Evolutionary conservation across 352 stramenopile genomes (phyloP).

Genomic region (Pythium aquatile): DNA sequence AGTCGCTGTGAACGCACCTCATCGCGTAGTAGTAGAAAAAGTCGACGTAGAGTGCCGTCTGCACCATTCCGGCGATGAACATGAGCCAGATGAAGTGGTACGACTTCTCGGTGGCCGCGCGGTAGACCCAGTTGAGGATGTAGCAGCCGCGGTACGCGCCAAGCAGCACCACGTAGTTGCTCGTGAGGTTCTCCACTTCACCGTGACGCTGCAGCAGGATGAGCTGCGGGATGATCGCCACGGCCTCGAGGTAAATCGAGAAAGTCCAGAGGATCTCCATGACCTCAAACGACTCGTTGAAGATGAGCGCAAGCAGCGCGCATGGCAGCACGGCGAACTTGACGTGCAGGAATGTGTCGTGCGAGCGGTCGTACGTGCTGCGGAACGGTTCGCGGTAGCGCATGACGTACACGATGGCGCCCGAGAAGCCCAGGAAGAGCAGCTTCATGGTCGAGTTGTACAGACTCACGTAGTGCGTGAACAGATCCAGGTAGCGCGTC

Average conservation of each 20-base stretch:
- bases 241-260: conserved; percentile 98
- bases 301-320: conserved; percentile 93
- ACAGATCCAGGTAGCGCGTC: conserved; percentile 98
- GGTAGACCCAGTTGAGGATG: conserved; percentile 99
- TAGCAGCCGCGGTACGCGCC: conserved; percentile 98
- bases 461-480: conserved; percentile 93
- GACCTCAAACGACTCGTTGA: conserved; percentile 92
- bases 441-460: conserved; percentile 99
- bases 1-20: conserved; percentile 40
- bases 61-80: conserved; percentile 98
- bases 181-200: conserved; percentile 98
- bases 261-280: conserved; percentile 98
- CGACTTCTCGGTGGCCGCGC: conserved; percentile 92
- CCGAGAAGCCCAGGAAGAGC: conserved; percentile 96
- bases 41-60: conserved; percentile 99
- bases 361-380: conserved; percentile 98
- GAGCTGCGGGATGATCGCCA: conserved; percentile 99
- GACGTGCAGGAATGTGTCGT: conserved; percentile 98
- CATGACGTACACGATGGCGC: conserved; percentile 98
- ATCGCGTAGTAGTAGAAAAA: conserved; percentile 99
- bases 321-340: conserved; percentile 98
- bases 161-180: conserved; percentile 99
- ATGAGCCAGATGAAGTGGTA: conserved; percentile 99
- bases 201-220: conserved; percentile 98
- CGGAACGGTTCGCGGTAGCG: conserved; percentile 95